Conservation (phyloP, 139 green algal species). For the Dunaliella primolecta region DNA sequence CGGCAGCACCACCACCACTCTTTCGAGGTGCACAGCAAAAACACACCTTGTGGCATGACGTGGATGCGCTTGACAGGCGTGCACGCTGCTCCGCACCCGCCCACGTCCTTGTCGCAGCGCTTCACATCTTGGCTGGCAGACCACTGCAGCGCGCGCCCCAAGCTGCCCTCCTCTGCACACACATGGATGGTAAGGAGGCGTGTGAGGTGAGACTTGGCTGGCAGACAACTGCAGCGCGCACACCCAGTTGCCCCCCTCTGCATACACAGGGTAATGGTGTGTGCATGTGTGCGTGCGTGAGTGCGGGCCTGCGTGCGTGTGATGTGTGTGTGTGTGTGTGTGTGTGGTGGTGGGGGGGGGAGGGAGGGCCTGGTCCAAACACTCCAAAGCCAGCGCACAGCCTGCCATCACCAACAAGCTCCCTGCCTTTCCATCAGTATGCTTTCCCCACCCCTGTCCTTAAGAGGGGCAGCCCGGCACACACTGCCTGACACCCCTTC, state of each 20-base stretch:
- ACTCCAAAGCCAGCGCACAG: no score
- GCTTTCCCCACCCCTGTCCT: no score
- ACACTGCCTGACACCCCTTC: no score
- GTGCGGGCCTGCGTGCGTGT: not conserved
- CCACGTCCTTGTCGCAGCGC: slow-evolving; percentile 60
- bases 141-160: slow-evolving; percentile 2
- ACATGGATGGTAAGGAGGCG: not conserved
- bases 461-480: no score
- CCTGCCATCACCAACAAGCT: no score
- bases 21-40: not conserved
- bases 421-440: no score
- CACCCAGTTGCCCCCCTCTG: not conserved
- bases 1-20: not conserved
- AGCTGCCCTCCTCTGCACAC: not conserved
- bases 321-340: not conserved
- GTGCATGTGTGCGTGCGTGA: not conserved
- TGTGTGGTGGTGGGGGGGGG: no score
- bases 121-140: slow-evolving; percentile 36
- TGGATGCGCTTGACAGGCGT: slow-evolving; percentile 8
- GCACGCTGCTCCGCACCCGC: slow-evolving; percentile 35
- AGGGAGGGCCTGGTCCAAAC: no score
- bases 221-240: not conserved
- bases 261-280: no score
- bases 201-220: no score
- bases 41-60: slow-evolving; percentile 6